Percentiles rank a stretch among this genome's conserved stretches.
Evolutionary conservation across 805 yeast genomes (phyloP).

Genomic region (Citeromyces matritensis): DNA sequence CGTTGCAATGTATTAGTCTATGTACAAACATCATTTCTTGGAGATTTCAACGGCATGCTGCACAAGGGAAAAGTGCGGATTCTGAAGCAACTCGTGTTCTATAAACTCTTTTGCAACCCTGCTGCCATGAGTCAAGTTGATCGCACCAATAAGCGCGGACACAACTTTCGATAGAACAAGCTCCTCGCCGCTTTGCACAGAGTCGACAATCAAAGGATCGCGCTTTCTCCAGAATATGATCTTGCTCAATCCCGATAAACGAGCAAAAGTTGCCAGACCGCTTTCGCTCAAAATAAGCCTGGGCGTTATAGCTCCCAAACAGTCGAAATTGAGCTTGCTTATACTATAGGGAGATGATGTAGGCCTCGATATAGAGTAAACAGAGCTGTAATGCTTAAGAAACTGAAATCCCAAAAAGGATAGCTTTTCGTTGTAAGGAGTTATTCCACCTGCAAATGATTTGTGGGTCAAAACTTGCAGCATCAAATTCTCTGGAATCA

Average conservation of each 20-base stretch:
- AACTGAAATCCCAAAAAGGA: constrained; percentile 57
- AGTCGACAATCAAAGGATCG: constrained; percentile 23
- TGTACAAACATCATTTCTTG: too few relatives aligned
- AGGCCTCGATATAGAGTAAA: constrained; percentile 17
- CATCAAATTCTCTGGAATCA: constrained; percentile 45
- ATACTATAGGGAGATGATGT: constrained; percentile 19
- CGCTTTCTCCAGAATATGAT: constrained; percentile 53
- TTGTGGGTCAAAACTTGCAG: constrained; percentile 85
- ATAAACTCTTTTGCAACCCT: constrained; percentile 42
- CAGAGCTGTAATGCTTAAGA: constrained; percentile 32
- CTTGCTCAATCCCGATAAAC: constrained; percentile 27
- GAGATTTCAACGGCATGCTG: too few relatives aligned
- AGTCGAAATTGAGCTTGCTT: constrained; percentile 36
- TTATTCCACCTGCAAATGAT: constrained; percentile 82
- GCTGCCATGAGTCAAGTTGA: constrained; percentile 48
- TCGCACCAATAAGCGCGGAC: constrained; percentile 55
- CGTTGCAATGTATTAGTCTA: too few relatives aligned
- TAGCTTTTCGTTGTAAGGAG: constrained; percentile 82
- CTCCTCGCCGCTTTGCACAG: constrained; percentile 38
- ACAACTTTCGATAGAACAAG: constrained; percentile 37
- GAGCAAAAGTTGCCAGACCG: constrained; percentile 36
- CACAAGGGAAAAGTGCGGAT: too few relatives aligned
- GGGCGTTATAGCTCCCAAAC: constrained; percentile 40
- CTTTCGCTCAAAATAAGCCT: constrained; percentile 34
- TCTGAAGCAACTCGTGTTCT: constrained; percentile 22